Conservation (phyloP, 441 rosid genomes). For the Capsella rubella region DNA sequence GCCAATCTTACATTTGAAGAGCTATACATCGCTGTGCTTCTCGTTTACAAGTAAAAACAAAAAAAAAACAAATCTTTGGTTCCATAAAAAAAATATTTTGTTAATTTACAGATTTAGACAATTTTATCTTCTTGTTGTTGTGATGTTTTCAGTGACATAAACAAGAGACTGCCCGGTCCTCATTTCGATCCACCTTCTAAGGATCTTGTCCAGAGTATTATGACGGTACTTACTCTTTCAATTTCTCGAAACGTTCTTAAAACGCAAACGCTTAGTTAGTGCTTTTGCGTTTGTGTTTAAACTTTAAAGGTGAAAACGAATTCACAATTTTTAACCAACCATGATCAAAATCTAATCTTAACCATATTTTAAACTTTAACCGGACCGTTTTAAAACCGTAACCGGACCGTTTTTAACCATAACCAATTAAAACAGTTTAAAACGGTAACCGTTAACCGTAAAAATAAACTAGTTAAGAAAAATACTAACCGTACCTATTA, state of each 20-base stretch:
- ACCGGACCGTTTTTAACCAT: too few relatives aligned
- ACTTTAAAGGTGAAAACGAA: neutral
- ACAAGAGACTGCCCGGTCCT: conserved; percentile 90
- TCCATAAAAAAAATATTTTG: neutral
- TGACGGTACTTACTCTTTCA: conserved; percentile 65
- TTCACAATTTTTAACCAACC: neutral
- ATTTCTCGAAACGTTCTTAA: neutral
- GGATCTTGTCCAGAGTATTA: conserved; percentile 60
- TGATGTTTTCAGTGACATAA: conserved; percentile 63
- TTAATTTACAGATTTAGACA: conserved; percentile 17
- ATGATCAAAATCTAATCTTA: too few relatives aligned
- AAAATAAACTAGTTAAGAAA: too few relatives aligned
- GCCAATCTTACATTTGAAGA: conserved; percentile 75
- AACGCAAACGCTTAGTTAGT: neutral
- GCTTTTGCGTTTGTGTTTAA: neutral
- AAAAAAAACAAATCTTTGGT: neutral
- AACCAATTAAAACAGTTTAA: too few relatives aligned
- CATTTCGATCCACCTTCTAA: conserved; percentile 96
- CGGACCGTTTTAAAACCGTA: too few relatives aligned
- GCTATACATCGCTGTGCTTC: conserved; percentile 80
- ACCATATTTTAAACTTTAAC: too few relatives aligned
- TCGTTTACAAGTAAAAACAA: conserved; percentile 72
- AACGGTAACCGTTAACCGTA: too few relatives aligned
- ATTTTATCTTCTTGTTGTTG: neutral
- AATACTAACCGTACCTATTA: too few relatives aligned